A percentile compares a stretch with the other conserved stretches of the same genome.
These are phyloP conservation scores for Heritiera littoralis DNA, from an alignment of 345 rosid genomes.

Conservation along the genomic window DNA sequence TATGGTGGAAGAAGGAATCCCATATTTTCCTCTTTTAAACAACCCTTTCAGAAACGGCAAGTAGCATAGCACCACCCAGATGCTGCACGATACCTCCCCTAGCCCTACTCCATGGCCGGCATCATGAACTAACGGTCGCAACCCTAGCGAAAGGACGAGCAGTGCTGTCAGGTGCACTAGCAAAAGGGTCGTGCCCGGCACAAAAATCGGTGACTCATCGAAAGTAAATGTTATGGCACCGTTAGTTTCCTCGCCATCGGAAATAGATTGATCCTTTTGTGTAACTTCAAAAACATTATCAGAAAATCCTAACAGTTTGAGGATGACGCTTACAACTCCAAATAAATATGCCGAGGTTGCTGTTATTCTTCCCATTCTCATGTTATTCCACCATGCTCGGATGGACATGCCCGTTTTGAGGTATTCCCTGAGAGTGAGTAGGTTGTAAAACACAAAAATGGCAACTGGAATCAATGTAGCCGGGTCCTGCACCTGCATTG, in stretches of 20 bases:
- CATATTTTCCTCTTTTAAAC: conserved; percentile 54
- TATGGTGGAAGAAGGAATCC: conserved; percentile 57
- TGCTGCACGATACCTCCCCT: conserved; percentile 41
- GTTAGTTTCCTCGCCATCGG: neutral
- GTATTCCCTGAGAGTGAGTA: conserved; percentile 37
- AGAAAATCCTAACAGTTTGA: conserved; percentile 51
- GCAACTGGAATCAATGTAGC: conserved; percentile 27
- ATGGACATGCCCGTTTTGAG: conserved; percentile 32
- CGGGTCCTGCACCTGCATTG: conserved; percentile 36
- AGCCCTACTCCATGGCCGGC: conserved; percentile 29
- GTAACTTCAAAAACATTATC: conserved; percentile 53
- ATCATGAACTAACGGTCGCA: neutral
- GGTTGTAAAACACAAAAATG: conserved; percentile 25
- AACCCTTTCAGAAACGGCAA: conserved; percentile 54
- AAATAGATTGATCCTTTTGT: conserved; percentile 31
- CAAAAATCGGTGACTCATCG: conserved; percentile 42
- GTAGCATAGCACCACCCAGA: conserved; percentile 44
- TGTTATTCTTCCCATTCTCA: conserved; percentile 35
- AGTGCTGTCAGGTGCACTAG: conserved; percentile 48
- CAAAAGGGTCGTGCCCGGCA: conserved; percentile 56
- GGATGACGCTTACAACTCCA: conserved; percentile 29
- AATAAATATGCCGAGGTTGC: conserved; percentile 46
- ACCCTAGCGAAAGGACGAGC: conserved; percentile 15
- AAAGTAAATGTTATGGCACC: conserved; percentile 39
- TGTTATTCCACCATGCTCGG: conserved; percentile 50